Base-by-base conservation (phyloP, 176 grass and related monocot genomes). In the Bolboschoenus planiculmis region DNA sequence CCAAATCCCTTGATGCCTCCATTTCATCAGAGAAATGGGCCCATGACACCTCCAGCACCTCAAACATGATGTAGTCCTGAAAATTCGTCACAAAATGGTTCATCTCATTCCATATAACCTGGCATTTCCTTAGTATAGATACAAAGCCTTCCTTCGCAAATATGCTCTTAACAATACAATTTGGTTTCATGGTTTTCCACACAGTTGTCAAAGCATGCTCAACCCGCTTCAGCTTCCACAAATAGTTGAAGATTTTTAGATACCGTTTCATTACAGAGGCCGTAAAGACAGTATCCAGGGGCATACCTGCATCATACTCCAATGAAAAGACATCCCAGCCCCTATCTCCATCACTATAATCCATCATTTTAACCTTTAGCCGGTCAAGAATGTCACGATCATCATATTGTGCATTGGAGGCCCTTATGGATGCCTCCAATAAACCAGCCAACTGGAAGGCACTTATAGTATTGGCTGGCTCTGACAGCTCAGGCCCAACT, bases 41-140 rank as follows among this genome's bases (percentile, higher is more conserved):
- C 95, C 95, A 98, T 4, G 95, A 98, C 81, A 93, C 66, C 82
- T 95, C 95, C 78, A 98, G 92, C 37, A 98, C 95, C 83, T 98
- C 95, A 91, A 98, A 98, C 95, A 93, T 98, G 56, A 98, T 98
- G 61, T 98, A 98, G 84, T 93, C 92, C 46, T 98, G 90, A 66
- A 98, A 95, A 21, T 98, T 95, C 58, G 88, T 98, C 26, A 98
- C 90, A 71, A 98, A 98, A 86, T 98, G 95, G 72, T 91, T 98
- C 95, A 98, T 93, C 77, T 98, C 95, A 58, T 95, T 98, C 83
- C 91, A 93, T 4, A 98, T 62, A 81, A 98, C 95, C 91, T 98
- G 90, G 81, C 92, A 98, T 85, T 92, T 98, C 31, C 95, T 90
- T 84, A 97, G 78, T 79, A 95, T 83, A 34, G 95, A 91, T 55